Base-by-base conservation (phyloP, 371 early-diverging fungal genomes). In the Mortierella sp. region DNA sequence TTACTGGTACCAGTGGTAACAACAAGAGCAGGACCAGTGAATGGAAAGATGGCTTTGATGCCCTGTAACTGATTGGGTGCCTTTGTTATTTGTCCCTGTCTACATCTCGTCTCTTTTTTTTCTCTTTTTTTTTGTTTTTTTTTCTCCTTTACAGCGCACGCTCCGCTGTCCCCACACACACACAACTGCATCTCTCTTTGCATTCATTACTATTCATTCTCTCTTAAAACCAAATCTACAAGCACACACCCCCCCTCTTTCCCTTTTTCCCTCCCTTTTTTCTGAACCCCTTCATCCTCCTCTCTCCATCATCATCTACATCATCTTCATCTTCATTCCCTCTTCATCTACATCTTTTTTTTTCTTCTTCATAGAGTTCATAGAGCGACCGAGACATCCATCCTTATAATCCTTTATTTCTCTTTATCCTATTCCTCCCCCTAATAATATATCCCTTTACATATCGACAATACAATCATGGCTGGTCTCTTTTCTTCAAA, bases 401-500 rank as follows among this genome's bases (percentile, higher is more conserved):
- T 15, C 15, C 43, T 43, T 15, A 43, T 15, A 43, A 2, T 43
- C 43, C 43, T 24, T 36, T 24, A n/a, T 33, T 15, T 3, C 48
- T 45, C n/a, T 38, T 40, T 55, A 24, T 7, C 33, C 48, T 41
- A 43, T 57, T n/a, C n/a, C n/a, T 40, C 62, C 13, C 22, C 21
- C 64, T 43, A 19, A 33, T 41, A 60, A 21, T 47, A 50, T 19
- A 15, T 13, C 43, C 40, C 24, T 64, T 38, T 48, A 33, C 41
- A n/a, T 24, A 21, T 65, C 53, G n/a, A 28, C 38, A 33, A 57
- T 41, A 10, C 41, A 52, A 60, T 59, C 41, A 80, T 80, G 81
- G 81, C 81, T 1, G 81, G 81, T 48, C 72, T 80, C 36, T 80
- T 80, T 57, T 80, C 77, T 40, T 80, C 77, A 28, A 80, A 80